Evolutionary conservation across 352 stramenopile genomes (phyloP), one percentile per base, ranked within the genome.

Genomic region (Phytopythium mirpurense): DNA sequence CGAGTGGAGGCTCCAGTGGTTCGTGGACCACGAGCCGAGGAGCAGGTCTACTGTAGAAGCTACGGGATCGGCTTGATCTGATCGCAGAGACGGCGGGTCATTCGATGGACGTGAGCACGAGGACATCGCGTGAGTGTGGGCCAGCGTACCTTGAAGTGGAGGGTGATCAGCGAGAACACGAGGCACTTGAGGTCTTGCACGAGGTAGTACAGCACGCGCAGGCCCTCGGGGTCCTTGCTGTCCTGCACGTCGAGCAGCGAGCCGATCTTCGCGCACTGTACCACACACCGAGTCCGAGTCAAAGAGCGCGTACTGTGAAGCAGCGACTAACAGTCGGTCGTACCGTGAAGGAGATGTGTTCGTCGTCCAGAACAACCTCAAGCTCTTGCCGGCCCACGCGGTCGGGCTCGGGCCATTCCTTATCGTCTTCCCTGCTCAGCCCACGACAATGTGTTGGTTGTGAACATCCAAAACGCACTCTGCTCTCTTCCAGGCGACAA

Each of bases 281-380:
- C 24, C 18, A 35, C 9, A 23, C 11, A 27, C 1, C 6, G 29
- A 18, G 10, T 26, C 16, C 50, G 19, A 4, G 40, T 19, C 29
- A 51, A 41, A n/a, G 3, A 24, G 5, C 31, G 43, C n/a, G n/a
- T n/a, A n/a, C n/a, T n/a, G n/a, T 18, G 23, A 54, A 48, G 12
- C 29, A 49, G 32, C 26, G 59, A n/a, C n/a, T n/a, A n/a, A n/a
- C n/a, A n/a, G n/a, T 24, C 2, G 2, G 44, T 64, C 72, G 21
- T 56, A 95, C 86, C 36, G 89, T 98, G 73, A 99, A 99, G 27
- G 89, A 97, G 59, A 99, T 98, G 68, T 99, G 96, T 47, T 98
- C 80, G 61, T 97, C 82, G 31, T 90, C 90, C 27, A 98, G 75
- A 45, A 98, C 95, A 50, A 98, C 84, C 67, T 99, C 96, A 21